These are phyloP conservation scores for Coffea canephora DNA, from an alignment of 257 asterid genomes.

Conservation along the genomic window DNA sequence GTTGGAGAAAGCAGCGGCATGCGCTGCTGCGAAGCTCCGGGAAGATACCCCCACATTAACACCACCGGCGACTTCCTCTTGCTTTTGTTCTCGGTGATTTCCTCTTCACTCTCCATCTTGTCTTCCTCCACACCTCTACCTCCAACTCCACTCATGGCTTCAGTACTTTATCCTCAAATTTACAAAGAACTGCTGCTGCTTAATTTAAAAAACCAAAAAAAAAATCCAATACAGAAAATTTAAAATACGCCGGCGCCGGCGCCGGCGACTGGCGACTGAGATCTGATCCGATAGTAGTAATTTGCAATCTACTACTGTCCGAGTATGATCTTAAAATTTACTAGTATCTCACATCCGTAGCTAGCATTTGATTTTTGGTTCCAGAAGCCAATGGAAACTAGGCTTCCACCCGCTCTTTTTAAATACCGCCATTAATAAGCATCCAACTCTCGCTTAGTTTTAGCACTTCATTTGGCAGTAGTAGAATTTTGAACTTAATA, in stretches of 20 bases:
- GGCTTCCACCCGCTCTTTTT: slow-evolving; percentile 6
- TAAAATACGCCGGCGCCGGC: too few species aligned
- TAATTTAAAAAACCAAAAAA: not conserved
- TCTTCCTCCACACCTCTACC: slow-evolving; percentile 13
- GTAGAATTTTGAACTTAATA: not conserved
- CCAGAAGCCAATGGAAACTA: slow-evolving; percentile 19
- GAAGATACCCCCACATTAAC: slow-evolving; percentile 77
- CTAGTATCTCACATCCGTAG: not conserved
- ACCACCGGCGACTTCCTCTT: slow-evolving; percentile 39
- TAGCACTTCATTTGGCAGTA: too few species aligned
- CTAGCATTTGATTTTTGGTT: not conserved
- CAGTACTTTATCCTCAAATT: too few species aligned
- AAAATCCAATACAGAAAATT: not conserved
- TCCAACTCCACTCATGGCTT: slow-evolving; percentile 36
- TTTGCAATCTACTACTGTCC: too few species aligned
- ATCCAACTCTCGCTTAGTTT: too few species aligned
- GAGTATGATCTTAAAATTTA: too few species aligned
- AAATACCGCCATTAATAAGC: not conserved
- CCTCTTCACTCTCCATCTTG: slow-evolving; percentile 18
- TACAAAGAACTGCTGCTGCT: not conserved
- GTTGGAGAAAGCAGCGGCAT: slow-evolving; percentile 52
- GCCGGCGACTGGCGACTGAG: too few species aligned
- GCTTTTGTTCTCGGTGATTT: not conserved
- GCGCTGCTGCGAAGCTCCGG: slow-evolving; percentile 46
- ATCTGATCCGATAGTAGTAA: too few species aligned